These are phyloP conservation scores for Neolecta irregularis DNA, from an alignment of 1,139 yeast genomes.

Conservation along the genomic window DNA sequence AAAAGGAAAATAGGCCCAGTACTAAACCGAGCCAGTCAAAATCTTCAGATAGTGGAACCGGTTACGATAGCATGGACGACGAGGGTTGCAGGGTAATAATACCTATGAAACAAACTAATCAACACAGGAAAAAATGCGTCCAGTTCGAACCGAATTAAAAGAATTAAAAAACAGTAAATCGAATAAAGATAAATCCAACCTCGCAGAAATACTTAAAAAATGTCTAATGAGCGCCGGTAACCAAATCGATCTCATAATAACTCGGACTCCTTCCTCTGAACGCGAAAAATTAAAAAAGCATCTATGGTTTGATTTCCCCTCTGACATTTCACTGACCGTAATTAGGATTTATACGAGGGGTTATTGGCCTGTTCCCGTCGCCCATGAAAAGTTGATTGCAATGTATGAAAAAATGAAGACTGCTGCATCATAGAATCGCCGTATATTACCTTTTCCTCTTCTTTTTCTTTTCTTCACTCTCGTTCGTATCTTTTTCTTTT, in stretches of 20 bases:
- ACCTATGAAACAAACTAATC: not conserved
- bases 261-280: conserved; percentile 20
- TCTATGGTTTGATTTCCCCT: too few species aligned
- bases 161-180: conserved; percentile 63
- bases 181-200: conserved; percentile 72
- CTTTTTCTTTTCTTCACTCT: too few species aligned
- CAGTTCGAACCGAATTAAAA: conserved; percentile 60
- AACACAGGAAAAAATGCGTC: conserved; percentile 35
- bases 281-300: conserved; percentile 41
- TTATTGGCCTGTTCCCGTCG: conserved; percentile 85
- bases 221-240: conserved; percentile 74
- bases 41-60: conserved; percentile 4
- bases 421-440: too few species aligned
- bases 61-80: conserved; percentile 5
- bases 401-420: conserved; percentile 39
- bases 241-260: conserved; percentile 35
- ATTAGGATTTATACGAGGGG: conserved; percentile 72
- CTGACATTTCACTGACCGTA: too few species aligned
- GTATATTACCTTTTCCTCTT: too few species aligned
- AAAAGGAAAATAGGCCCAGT: conserved; percentile 6
- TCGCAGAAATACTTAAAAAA: conserved; percentile 59
- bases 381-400: conserved; percentile 55
- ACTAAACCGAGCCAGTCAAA: conserved; percentile 5
- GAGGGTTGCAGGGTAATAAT: conserved; percentile 4
- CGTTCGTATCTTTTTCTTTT: too few species aligned